Evolutionary conservation across 345 rosid species (phyloP).

Genomic region (Brassica cretica): DNA sequence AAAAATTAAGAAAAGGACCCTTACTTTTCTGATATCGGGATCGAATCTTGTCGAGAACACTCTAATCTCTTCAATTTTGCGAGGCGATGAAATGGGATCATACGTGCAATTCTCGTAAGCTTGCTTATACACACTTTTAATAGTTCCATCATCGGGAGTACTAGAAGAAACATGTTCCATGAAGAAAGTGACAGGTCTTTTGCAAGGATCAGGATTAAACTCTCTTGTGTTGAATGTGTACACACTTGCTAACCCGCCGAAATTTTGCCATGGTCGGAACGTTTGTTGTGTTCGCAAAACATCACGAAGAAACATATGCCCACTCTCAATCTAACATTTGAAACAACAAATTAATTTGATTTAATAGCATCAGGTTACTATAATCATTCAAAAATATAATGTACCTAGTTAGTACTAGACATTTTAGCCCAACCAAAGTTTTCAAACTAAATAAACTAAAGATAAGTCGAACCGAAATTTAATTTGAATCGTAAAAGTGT

Average conservation of each 20-base stretch:
- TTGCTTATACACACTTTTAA: constrained; percentile 56
- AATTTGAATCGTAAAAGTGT: background rate
- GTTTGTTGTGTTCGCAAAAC: constrained; percentile 57
- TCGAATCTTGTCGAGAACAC: constrained; percentile 61
- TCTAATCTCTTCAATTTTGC: constrained; percentile 61
- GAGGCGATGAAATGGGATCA: constrained; percentile 49
- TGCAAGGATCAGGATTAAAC: constrained; percentile 60
- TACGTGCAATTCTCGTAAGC: constrained; percentile 49
- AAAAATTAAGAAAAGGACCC: background rate
- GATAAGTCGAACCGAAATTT: background rate
- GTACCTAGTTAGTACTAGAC: background rate
- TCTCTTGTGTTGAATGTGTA: constrained; percentile 63
- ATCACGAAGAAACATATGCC: constrained; percentile 49
- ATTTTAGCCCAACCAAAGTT: background rate
- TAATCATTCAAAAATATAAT: background rate
- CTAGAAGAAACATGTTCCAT: constrained; percentile 43
- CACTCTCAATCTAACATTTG: constrained; percentile 37
- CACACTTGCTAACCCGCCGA: constrained; percentile 35
- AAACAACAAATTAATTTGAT: background rate
- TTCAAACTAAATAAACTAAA: background rate
- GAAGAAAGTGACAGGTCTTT: constrained; percentile 67
- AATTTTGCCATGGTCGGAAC: constrained; percentile 60
- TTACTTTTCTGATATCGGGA: constrained; percentile 59
- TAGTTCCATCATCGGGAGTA: constrained; percentile 25
- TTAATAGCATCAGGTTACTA: background rate